Evolutionary conservation across 2,329 filamentous ascomycete genomes (phyloP), one percentile per base, ranked within the genome.

Genomic region (Xylariaceae sp.): DNA sequence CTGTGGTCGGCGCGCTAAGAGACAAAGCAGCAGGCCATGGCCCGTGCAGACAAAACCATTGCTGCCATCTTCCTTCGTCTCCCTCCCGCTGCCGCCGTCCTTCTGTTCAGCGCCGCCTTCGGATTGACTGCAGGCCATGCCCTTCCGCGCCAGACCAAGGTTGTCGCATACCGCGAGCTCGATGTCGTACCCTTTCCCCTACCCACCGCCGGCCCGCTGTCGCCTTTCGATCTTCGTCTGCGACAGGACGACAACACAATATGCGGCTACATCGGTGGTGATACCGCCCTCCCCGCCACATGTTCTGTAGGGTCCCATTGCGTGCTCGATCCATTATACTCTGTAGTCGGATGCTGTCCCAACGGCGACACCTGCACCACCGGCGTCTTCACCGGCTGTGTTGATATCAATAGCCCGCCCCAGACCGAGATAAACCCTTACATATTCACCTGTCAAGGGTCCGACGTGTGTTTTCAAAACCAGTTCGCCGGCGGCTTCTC

Each of bases 281-380:
- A 80, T 51, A 60, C 71, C 1, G 62, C 64, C 20, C 62, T 80
- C 22, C 75, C 77, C 3, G 79, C 78, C 32, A 82, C 78, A 29
- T 82, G 79, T 57, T 72, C 69, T 22, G 68, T 71, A 0, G 79
- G 77, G 25, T 80, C 77, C 29, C 76, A 82, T 59, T 82, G 79
- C 57, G 79, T 77, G 20, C 64, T 77, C 35, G 77, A 80, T 49
- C 61, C 66, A 17, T 64, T 66, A 16, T 67, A 74, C 44, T 67
- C 69, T 22, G 71, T 71, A n/a, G 65, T 80, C 23, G 77, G 77
- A 37, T 80, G 77, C 57, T 82, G 79, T 56, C 77, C 78, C 1
- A 68, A 81, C 53, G 69, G 67, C 12, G 70, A 64, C 3, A 55
- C 69, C 6, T 82, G 79, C 59, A 75, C 73, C 2, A 65, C 68